A percentile compares a stretch with the other conserved stretches of the same genome.
These are phyloP conservation scores for Neoboletus subvelutipes DNA, from an alignment of 768 basidiomycete genomes.

Conservation along the genomic window DNA sequence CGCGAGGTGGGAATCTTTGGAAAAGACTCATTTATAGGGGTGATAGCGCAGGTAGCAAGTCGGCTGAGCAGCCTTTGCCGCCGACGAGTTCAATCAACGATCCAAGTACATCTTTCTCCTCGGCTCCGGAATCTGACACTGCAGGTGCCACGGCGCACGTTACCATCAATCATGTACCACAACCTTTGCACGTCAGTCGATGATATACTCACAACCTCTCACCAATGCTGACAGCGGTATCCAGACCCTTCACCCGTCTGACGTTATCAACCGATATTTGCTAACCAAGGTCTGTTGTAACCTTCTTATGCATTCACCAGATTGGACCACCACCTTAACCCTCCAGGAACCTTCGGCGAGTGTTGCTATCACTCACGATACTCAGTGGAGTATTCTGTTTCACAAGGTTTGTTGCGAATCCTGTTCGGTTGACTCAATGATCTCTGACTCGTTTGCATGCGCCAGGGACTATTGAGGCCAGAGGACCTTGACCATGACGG, in stretches of 20 bases:
- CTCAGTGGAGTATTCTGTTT: constrained; percentile 12
- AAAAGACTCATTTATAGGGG: neutral
- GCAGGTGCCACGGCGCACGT: neutral
- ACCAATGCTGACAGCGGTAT: neutral
- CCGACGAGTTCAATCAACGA: neutral
- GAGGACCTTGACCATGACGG: constrained; percentile 3
- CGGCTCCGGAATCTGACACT: neutral
- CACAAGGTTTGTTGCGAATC: constrained; percentile 2
- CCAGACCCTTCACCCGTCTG: constrained; percentile 14
- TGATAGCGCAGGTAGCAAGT: neutral
- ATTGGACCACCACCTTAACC: no score
- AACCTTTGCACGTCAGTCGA: neutral
- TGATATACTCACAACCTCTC: neutral
- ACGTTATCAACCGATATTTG: constrained; percentile 14
- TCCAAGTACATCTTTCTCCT: neutral
- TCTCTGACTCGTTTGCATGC: neutral
- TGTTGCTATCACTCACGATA: constrained; percentile 16
- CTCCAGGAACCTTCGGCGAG: constrained; percentile 11
- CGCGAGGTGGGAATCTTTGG: neutral
- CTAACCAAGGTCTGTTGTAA: neutral
- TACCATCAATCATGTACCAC: constrained; percentile 3
- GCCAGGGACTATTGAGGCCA: constrained; percentile 6
- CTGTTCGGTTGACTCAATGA: neutral
- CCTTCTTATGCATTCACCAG: neutral
- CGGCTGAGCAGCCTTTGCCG: neutral